These are phyloP conservation scores for Neurospora sp. DNA, from an alignment of 495 filamentous ascomycete species.

Conservation along the genomic window DNA sequence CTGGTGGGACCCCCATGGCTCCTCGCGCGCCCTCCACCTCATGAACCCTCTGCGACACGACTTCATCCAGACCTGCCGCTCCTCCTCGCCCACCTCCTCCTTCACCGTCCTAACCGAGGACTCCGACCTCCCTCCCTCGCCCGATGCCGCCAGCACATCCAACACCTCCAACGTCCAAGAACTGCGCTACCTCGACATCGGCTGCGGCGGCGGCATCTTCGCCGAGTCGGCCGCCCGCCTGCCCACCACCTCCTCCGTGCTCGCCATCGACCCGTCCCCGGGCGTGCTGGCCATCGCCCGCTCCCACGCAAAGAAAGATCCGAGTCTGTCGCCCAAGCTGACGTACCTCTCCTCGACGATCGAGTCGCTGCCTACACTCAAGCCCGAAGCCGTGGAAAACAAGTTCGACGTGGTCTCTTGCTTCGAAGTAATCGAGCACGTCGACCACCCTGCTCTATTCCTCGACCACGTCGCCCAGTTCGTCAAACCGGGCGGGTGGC, in stretches of 20 bases:
- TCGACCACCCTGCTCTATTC: conserved; percentile 61
- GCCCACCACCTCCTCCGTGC: conserved; percentile 52
- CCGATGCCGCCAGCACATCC: conserved; percentile 18
- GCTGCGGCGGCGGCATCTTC: conserved; percentile 95
- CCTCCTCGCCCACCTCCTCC: conserved; percentile 18
- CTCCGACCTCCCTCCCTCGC: neutral
- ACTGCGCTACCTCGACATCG: conserved; percentile 77
- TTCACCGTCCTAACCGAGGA: neutral
- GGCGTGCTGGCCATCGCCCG: conserved; percentile 73
- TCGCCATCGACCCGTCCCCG: conserved; percentile 74
- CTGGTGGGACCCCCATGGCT: conserved; percentile 97
- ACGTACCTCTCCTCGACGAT: conserved; percentile 61
- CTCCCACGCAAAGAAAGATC: conserved; percentile 56
- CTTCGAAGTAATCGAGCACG: conserved; percentile 94
- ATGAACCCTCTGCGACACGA: conserved; percentile 97
- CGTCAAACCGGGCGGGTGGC: conserved; percentile 84
- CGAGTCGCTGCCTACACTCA: conserved; percentile 49
- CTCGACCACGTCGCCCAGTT: conserved; percentile 56
- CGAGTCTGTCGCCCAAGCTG: conserved; percentile 53
- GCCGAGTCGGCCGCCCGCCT: conserved; percentile 84
- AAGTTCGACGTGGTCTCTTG: conserved; percentile 68
- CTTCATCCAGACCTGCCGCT: conserved; percentile 69
- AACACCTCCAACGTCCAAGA: conserved; percentile 6
- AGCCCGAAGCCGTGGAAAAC: conserved; percentile 17
- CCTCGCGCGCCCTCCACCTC: conserved; percentile 83